phyloP scores from a whole-genome alignment of 1,139 yeast species.

The Geotrichum klebahnii region DNA sequence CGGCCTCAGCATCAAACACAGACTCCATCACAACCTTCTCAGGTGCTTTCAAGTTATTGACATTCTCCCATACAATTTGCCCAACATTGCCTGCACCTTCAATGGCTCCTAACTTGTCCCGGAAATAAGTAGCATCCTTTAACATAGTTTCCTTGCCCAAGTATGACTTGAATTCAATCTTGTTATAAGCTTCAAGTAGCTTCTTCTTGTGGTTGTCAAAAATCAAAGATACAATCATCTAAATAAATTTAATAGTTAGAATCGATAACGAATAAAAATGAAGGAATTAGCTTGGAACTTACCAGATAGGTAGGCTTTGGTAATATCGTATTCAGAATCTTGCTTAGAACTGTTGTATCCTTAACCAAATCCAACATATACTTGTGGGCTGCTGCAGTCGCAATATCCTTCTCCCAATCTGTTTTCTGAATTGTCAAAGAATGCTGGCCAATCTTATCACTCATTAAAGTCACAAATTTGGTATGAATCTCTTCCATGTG shows the following conservation, averaged over 20 bases:
- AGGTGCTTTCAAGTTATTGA: constrained; percentile 41
- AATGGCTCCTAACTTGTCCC: constrained; percentile 54
- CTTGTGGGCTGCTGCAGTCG: constrained; percentile 43
- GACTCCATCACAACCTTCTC: constrained; percentile 20
- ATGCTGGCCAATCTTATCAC: constrained; percentile 49
- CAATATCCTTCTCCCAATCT: constrained; percentile 42
- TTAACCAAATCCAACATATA: constrained; percentile 67
- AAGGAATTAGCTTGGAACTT: constrained; percentile 4
- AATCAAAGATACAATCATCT: constrained; percentile 38
- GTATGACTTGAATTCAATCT: constrained; percentile 40
- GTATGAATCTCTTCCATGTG: constrained; percentile 65
- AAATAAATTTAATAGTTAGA: constrained; percentile 15
- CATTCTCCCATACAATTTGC: constrained; percentile 61
- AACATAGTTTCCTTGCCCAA: constrained; percentile 42
- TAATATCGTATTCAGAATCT: constrained; percentile 56
- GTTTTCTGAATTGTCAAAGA: constrained; percentile 43
- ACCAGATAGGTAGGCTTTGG: constrained; percentile 49
- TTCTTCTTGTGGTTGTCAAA: constrained; percentile 57
- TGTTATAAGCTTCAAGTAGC: constrained; percentile 52
- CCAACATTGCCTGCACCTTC: constrained; percentile 66
- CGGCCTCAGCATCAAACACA: constrained; percentile 19
- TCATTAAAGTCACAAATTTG: constrained; percentile 66
- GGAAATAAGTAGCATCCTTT: constrained; percentile 61
- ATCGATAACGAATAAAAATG: constrained; percentile 1
- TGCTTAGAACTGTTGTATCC: constrained; percentile 60